A percentile compares a stretch with the other conserved stretches of the same genome.
Evolutionary conservation across 2,329 filamentous ascomycete genomes (phyloP).

Genomic region (Botrytis paeoniae): DNA sequence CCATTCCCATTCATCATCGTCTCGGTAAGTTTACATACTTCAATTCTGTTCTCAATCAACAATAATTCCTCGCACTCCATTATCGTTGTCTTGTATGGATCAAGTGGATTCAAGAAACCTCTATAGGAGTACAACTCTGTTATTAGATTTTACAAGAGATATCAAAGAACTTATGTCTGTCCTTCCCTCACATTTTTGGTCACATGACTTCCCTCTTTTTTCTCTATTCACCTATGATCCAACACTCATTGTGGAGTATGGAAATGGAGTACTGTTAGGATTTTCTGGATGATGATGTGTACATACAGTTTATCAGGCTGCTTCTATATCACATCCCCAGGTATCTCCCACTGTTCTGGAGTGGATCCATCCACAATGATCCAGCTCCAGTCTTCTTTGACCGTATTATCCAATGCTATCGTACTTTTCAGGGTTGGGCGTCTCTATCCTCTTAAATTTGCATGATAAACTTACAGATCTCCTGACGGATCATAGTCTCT

Average conservation of each 20-base stretch:
- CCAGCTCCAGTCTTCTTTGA: background rate
- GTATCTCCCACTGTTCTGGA: background rate
- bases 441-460: background rate
- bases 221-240: background rate
- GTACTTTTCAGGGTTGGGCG: background rate
- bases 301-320: background rate
- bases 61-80: background rate
- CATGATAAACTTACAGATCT: background rate
- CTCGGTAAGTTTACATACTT: constrained; percentile 11
- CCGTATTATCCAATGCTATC: background rate
- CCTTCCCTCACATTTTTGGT: background rate
- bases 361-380: background rate
- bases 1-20: background rate
- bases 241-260: background rate
- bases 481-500: constrained; percentile 5
- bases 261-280: background rate
- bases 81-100: too few species aligned
- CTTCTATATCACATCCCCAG: background rate
- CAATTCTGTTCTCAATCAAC: background rate
- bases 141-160: background rate
- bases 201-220: background rate
- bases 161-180: background rate
- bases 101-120: background rate
- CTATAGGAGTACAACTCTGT: background rate
- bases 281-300: background rate